Evolutionary conservation across 768 basidiomycete genomes (phyloP), one percentile per base, ranked within the genome.

Genomic region (Boletus sp.): DNA sequence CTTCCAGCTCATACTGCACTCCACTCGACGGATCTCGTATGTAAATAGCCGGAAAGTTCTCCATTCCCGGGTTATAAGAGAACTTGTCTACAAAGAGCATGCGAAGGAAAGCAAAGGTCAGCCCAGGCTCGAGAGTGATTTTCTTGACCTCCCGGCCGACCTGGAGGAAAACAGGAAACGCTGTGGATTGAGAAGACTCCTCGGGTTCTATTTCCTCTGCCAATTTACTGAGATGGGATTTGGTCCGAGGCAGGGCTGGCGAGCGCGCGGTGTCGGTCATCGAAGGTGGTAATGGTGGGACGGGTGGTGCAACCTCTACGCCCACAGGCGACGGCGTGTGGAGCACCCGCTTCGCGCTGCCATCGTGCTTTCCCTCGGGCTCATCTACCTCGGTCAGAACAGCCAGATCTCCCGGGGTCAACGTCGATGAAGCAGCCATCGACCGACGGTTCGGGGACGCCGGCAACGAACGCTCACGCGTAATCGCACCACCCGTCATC

Each of bases 61-160:
- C 93, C 70, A 88, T 79, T 0, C 93, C 94, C 0, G 96, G 93
- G 65, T 88, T 93, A 68, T 96, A 98, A 32, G 88, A 86, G 65
- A 99, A 99, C 67, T 84, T 88, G 74, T 97, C 95, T 59, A 97
- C 90, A 64, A 98, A 99, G 14, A 98, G 73, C 61, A 96, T 81
- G 40, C 93, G 79, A 51, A 99, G 68, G 3, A 83, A 84, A 10
- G 89, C 74, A 63, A 94, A 83, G 1, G 88, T 84, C 47, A 88
- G 73, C 7, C 79, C 83, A 9, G 81, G 77, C 53, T 92, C 91
- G 42, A 98, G 75, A 21, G 68, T 73, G 13, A 85, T 84, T 69
- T 93, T 94, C 74, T 96, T 96, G 51, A 95, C 92, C 68, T 95
- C 91, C 41, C 90, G 77, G 3, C 92, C 93, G 13, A 94, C 79